These are phyloP conservation scores for Aspergillus affinis DNA, from an alignment of 495 filamentous ascomycete species.

Conservation along the genomic window DNA sequence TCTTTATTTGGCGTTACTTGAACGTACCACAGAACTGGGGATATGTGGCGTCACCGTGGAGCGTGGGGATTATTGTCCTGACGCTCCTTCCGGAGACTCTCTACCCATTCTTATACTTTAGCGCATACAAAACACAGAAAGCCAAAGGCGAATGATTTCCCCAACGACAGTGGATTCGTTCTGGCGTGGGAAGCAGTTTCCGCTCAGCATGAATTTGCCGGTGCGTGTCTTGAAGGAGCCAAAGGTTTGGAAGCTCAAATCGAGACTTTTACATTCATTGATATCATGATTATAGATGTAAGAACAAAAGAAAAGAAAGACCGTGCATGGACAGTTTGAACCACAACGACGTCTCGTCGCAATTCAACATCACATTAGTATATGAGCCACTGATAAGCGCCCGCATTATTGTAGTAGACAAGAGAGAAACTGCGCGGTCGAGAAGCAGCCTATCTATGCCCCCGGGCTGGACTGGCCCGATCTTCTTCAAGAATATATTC, in stretches of 20 bases:
- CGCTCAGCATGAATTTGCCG: neutral
- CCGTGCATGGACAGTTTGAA: no score
- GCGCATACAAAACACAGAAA: constrained; percentile 12
- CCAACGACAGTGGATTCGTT: neutral
- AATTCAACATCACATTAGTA: neutral
- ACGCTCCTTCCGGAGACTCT: constrained; percentile 22
- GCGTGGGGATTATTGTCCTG: constrained; percentile 17
- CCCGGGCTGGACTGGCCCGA: neutral
- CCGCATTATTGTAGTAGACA: neutral
- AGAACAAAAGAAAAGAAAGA: neutral
- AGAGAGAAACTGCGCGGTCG: no score
- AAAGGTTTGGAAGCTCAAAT: no score
- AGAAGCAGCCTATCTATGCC: neutral
- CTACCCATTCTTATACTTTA: constrained; percentile 21
- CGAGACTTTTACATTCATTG: neutral
- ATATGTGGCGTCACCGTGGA: constrained; percentile 20
- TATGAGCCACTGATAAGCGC: neutral
- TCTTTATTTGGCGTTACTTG: constrained; percentile 23
- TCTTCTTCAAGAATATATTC: neutral
- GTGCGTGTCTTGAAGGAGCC: neutral
- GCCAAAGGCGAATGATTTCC: constrained; percentile 5
- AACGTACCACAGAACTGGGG: constrained; percentile 24
- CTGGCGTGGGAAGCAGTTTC: neutral
- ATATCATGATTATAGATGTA: neutral
- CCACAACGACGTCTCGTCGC: no score